These are phyloP conservation scores for Geosmithia putterillii DNA, from an alignment of 2,329 filamentous ascomycete species.

Conservation along the genomic window DNA sequence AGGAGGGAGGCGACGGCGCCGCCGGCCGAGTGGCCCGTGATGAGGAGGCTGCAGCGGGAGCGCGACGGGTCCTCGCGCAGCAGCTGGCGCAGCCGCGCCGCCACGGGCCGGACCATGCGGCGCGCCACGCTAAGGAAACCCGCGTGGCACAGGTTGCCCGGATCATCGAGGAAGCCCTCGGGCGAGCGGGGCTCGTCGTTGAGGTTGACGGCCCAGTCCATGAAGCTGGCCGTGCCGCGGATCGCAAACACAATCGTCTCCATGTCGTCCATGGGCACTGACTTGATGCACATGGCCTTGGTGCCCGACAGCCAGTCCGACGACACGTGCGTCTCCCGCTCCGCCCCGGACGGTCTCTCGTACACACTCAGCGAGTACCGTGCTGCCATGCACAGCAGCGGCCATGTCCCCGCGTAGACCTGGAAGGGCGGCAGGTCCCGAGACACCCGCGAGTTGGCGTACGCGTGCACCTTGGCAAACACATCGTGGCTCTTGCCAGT, in stretches of 20 bases:
- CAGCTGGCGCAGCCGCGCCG: slow-evolving; percentile 54
- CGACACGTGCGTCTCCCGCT: slow-evolving; percentile 56
- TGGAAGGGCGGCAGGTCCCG: slow-evolving; percentile 53
- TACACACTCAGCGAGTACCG: slow-evolving; percentile 70
- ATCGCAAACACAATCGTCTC: slow-evolving; percentile 76
- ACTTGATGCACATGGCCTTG: slow-evolving; percentile 78
- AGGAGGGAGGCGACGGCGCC: slow-evolving; percentile 72
- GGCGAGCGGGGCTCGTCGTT: slow-evolving; percentile 56
- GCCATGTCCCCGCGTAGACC: slow-evolving; percentile 65
- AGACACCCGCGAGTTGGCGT: slow-evolving; percentile 66
- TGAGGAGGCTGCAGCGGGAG: slow-evolving; percentile 56
- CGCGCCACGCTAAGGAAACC: slow-evolving; percentile 68
- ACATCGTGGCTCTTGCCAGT: slow-evolving; percentile 1
- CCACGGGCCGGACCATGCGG: slow-evolving; percentile 64
- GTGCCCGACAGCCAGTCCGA: slow-evolving; percentile 64
- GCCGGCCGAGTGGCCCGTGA: slow-evolving; percentile 79
- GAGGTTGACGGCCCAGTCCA: slow-evolving; percentile 81
- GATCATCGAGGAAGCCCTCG: slow-evolving; percentile 61
- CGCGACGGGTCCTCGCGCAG: slow-evolving; percentile 60
- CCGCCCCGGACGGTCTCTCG: slow-evolving; percentile 45
- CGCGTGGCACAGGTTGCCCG: slow-evolving; percentile 64
- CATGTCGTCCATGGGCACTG: slow-evolving; percentile 63
- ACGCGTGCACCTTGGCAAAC: slow-evolving; percentile 67
- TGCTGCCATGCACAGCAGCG: slow-evolving; percentile 65
- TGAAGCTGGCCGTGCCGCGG: slow-evolving; percentile 65